Base-by-base conservation (phyloP, 2,329 filamentous ascomycete genomes). In the Trichoderma koningii region DNA sequence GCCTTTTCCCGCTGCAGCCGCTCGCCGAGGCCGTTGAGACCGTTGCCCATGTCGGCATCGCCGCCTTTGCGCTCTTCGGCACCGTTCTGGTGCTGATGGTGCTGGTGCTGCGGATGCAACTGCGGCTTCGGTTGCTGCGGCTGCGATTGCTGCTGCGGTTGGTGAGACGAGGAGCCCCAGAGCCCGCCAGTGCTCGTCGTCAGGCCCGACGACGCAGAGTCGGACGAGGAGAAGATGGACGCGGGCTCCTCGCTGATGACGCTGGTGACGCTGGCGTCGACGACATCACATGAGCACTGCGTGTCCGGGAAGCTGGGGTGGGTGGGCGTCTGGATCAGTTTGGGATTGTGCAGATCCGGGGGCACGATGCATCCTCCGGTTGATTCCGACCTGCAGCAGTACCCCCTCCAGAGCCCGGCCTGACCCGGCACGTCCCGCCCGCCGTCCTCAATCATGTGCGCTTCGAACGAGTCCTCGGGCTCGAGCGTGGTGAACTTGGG, bases 401-500 rank as follows among this genome's bases (percentile, higher is more conserved):
- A 89, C 4, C 91, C 91, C 68, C 87, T 86, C 93, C 93, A 96
- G 12, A 96, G 83, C 45, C 90, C 90, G 47, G 83, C 79, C 63
- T 80, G 81, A 41, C 82, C 87, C 68, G 85, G 85, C 9, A 80
- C 78, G 67, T 85, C 83, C 65, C 86, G 82, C 23, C 75, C 78
- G 71, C 79, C 83, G 72, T 83, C 81, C 30, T 75, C 70, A 28
- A 75, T 70, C 66, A 75, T 77, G 67, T 78, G 74, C 53, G 80
- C 77, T 75, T 82, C 76, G 76, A 83, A 86, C 70, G 79, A 85
- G 72, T 92, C 90, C 64, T 91, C 89, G 0, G 90, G 88, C 73
- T 96, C 92, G 71, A 96, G 89, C 71, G 92, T 88, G 17, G 93
- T 96, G 63, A 88, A 86, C 75, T 94, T 89, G 6, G 94, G 94